Evolutionary conservation across 208 protist genomes (phyloP).

Genomic region (Leishmania mexicana): DNA sequence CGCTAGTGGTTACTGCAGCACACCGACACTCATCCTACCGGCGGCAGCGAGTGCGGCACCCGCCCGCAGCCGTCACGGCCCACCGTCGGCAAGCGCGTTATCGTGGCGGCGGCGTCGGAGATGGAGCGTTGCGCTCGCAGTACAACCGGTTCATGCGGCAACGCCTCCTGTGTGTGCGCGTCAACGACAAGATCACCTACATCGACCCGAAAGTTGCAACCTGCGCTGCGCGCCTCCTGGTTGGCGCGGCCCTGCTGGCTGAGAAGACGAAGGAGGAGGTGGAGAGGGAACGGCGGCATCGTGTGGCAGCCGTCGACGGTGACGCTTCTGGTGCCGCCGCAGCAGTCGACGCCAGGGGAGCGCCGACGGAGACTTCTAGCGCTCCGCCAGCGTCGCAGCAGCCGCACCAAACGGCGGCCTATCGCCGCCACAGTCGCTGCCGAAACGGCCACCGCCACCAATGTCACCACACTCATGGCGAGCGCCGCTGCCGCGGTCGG

Average conservation of each 20-base stretch:
- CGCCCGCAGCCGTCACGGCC: not conserved
- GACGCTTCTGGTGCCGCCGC: not conserved
- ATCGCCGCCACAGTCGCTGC: not conserved
- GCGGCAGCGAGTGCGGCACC: not conserved
- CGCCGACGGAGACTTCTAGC: not conserved
- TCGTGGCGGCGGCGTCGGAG: not conserved
- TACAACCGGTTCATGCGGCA: conserved; percentile 30
- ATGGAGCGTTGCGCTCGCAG: conserved; percentile 12
- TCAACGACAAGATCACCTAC: conserved; percentile 39
- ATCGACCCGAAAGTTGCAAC: conserved; percentile 39
- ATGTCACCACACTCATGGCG: not conserved
- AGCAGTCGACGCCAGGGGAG: not conserved
- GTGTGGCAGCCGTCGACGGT: not conserved
- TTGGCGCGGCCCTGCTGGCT: conserved; percentile 32
- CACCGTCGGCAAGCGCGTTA: not conserved
- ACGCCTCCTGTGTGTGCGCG: conserved; percentile 34
- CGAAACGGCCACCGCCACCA: not conserved
- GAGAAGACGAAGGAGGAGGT: conserved; percentile 17
- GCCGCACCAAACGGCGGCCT: not conserved
- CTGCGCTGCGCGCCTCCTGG: conserved; percentile 32
- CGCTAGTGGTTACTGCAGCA: not conserved
- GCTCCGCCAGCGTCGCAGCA: not conserved
- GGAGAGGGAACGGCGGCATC: conserved; percentile 3
- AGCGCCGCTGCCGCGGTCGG: not conserved
- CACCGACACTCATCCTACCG: conserved; percentile 2